Conservation (phyloP, 306 rosid genomes). For the Vicia sativa region DNA sequence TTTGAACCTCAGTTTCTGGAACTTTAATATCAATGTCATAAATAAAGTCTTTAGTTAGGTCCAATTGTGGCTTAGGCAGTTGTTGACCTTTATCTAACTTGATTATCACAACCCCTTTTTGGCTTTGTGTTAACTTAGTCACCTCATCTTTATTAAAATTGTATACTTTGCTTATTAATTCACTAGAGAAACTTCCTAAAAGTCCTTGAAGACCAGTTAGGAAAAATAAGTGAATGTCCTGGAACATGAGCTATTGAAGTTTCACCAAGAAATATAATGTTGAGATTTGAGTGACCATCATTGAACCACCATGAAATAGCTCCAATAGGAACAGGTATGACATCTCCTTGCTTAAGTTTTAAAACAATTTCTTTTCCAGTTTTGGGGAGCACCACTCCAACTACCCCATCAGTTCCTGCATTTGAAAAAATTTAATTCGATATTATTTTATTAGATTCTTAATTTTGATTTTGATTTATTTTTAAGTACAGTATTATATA, state of each 20-base stretch:
- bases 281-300: conserved; percentile 50
- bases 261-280: conserved; percentile 52
- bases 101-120: conserved; percentile 44
- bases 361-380: conserved; percentile 48
- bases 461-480: too few relatives aligned
- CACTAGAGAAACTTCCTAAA: conserved; percentile 51
- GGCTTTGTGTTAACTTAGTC: conserved; percentile 49
- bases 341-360: conserved; percentile 56
- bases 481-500: too few relatives aligned
- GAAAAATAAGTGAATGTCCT: conserved; percentile 54
- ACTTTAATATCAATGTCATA: conserved; percentile 42
- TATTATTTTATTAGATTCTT: too few relatives aligned
- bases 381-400: conserved; percentile 45
- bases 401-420: conserved; percentile 45
- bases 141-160: conserved; percentile 40
- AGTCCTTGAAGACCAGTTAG: conserved; percentile 48
- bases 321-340: conserved; percentile 59
- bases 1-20: conserved; percentile 18
- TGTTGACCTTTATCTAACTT: conserved; percentile 35
- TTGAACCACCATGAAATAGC: conserved; percentile 80
- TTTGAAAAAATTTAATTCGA: neutral
- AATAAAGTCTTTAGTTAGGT: conserved; percentile 34
- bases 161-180: conserved; percentile 43
- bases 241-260: conserved; percentile 48
- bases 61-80: conserved; percentile 48